Evolutionary conservation across 495 filamentous ascomycete genomes (phyloP).

Genomic region (Penicillium canescens): DNA sequence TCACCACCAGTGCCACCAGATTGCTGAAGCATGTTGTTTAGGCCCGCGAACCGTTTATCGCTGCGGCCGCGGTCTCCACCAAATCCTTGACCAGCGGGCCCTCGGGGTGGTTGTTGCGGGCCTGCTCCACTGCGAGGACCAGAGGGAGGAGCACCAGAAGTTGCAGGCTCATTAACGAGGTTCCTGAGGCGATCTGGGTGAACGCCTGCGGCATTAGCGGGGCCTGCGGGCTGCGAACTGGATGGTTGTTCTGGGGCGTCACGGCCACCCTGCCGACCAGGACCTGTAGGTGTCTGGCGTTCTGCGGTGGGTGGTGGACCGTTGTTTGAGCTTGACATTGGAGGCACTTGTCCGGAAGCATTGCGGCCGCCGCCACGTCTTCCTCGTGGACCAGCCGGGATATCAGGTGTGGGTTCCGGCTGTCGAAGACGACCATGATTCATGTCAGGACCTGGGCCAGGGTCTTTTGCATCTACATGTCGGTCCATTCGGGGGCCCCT

Average conservation of each 20-base stretch:
- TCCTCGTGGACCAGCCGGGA: slow-evolving; percentile 72
- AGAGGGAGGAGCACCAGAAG: slow-evolving; percentile 10
- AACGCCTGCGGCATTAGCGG: slow-evolving; percentile 39
- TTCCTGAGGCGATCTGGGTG: slow-evolving; percentile 52
- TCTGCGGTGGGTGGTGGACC: slow-evolving; percentile 25
- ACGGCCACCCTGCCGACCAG: slow-evolving; percentile 36
- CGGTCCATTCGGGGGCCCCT: slow-evolving; percentile 43
- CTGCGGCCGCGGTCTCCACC: slow-evolving; percentile 40
- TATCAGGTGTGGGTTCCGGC: slow-evolving; percentile 55
- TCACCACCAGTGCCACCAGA: slow-evolving; percentile 35
- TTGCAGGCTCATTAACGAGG: slow-evolving; percentile 10
- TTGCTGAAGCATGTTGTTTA: slow-evolving; percentile 49
- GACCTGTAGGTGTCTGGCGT: slow-evolving; percentile 40
- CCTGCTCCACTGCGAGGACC: slow-evolving; percentile 3
- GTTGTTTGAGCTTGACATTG: slow-evolving; percentile 18
- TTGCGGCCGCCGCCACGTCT: slow-evolving; percentile 27
- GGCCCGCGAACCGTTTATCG: slow-evolving; percentile 44
- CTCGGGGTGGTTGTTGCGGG: slow-evolving; percentile 24
- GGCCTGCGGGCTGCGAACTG: slow-evolving; percentile 23
- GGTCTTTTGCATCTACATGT: slow-evolving; percentile 30
- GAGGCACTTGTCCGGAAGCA: slow-evolving; percentile 28
- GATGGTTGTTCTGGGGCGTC: slow-evolving; percentile 26
- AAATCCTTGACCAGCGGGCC: slow-evolving; percentile 22
- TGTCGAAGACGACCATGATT: slow-evolving; percentile 56
- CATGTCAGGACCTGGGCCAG: slow-evolving; percentile 38